These are phyloP conservation scores for Aspergillus candidus DNA, from an alignment of 2,329 filamentous ascomycete species.

Conservation along the genomic window DNA sequence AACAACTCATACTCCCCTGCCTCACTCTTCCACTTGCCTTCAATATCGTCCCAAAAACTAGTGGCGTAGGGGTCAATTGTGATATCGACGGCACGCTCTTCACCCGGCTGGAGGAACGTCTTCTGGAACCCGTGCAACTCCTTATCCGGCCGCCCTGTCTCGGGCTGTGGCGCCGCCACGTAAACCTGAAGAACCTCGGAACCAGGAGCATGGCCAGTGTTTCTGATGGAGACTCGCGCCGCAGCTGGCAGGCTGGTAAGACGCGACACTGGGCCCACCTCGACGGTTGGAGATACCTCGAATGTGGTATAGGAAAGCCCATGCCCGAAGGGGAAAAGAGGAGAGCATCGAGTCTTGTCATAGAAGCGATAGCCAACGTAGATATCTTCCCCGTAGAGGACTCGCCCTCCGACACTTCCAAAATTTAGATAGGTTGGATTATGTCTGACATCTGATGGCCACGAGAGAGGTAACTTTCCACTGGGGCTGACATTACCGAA, in stretches of 20 bases:
- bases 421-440: constrained; percentile 72
- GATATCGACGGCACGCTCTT: constrained; percentile 27
- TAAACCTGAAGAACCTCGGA: constrained; percentile 50
- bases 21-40: constrained; percentile 36
- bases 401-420: constrained; percentile 60
- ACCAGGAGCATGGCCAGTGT: constrained; percentile 47
- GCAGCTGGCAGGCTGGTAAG: constrained; percentile 36
- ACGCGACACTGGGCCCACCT: constrained; percentile 26
- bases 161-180: constrained; percentile 16
- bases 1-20: constrained; percentile 35
- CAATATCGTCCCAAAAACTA: constrained; percentile 40
- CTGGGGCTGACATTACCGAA: constrained; percentile 66
- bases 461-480: constrained; percentile 66
- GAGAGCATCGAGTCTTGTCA: constrained; percentile 57
- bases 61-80: constrained; percentile 31
- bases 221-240: constrained; percentile 42
- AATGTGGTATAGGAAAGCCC: constrained; percentile 72
- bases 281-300: constrained; percentile 40
- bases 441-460: constrained; percentile 59
- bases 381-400: constrained; percentile 70
- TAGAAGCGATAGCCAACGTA: constrained; percentile 77
- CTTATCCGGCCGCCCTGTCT: constrained; percentile 34
- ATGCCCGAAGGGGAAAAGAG: constrained; percentile 68
- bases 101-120: constrained; percentile 33
- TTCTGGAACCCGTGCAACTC: constrained; percentile 44